Conservation (phyloP, 176 grass and related monocot species). For the Oryza punctata region DNA sequence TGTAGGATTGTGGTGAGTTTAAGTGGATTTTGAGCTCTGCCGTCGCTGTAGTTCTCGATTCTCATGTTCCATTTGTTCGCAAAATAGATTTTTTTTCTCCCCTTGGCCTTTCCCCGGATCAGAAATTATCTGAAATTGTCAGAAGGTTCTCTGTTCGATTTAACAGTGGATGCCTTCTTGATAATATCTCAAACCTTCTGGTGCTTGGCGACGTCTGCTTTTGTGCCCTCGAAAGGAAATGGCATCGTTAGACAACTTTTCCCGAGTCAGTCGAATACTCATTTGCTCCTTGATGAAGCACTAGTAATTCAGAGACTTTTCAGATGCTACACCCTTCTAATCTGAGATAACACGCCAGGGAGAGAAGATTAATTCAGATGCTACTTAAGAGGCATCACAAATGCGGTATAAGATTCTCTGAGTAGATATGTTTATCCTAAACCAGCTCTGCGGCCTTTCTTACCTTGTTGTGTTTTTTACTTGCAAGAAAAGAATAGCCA, state of each 20-base stretch:
- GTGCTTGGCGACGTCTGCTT: background rate
- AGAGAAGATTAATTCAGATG: conserved; percentile 38
- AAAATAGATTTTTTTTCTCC: background rate
- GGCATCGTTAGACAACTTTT: conserved; percentile 36
- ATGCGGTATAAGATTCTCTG: conserved; percentile 51
- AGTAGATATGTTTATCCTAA: conserved; percentile 52
- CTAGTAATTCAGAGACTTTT: background rate
- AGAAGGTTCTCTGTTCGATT: conserved; percentile 41
- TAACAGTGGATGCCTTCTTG: conserved; percentile 15
- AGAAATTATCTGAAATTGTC: conserved; percentile 24
- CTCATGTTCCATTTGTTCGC: background rate
- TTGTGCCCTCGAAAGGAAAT: conserved; percentile 36
- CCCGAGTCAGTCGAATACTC: conserved; percentile 41
- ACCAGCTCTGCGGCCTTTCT: conserved; percentile 26
- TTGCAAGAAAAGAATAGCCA: conserved; percentile 26
- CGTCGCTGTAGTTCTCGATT: background rate
- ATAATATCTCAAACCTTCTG: conserved; percentile 42
- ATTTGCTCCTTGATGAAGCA: conserved; percentile 44
- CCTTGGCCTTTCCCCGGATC: conserved; percentile 5
- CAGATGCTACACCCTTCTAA: conserved; percentile 1
- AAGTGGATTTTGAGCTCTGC: conserved; percentile 22
- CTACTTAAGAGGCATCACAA: conserved; percentile 38
- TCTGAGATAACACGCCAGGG: background rate
- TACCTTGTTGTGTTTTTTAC: conserved; percentile 22
- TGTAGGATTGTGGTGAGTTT: background rate